A percentile compares a stretch with the other conserved stretches of the same genome.
These are phyloP conservation scores for Aspergillus coremiiformis DNA, from an alignment of 495 filamentous ascomycete genomes.

Conservation along the genomic window DNA sequence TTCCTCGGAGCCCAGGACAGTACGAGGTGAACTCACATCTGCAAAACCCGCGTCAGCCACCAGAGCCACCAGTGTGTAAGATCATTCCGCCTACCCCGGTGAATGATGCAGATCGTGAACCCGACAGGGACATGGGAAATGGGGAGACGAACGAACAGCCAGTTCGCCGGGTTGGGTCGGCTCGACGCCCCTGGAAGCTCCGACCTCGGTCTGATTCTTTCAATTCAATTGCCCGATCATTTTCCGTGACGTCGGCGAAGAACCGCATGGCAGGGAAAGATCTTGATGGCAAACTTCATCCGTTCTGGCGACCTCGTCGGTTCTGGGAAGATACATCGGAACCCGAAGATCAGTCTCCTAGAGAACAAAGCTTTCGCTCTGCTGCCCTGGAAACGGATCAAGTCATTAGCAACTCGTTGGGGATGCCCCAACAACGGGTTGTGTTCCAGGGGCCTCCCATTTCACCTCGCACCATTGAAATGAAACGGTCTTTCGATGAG, in stretches of 20 bases:
- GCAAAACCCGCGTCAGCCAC: conserved; percentile 66
- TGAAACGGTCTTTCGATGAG: conserved; percentile 21
- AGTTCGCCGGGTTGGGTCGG: conserved; percentile 42
- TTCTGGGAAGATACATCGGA: conserved; percentile 60
- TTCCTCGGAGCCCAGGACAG: conserved; percentile 35
- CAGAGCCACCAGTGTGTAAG: conserved; percentile 61
- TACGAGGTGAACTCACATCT: conserved; percentile 58
- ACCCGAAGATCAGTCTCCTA: conserved; percentile 38
- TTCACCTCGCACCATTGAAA: conserved; percentile 35
- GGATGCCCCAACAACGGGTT: conserved; percentile 47
- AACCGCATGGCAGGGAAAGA: conserved; percentile 39
- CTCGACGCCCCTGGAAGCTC: conserved; percentile 51
- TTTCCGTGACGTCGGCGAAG: conserved; percentile 39
- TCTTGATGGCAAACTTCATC: conserved; percentile 56
- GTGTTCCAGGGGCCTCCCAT: conserved; percentile 35
- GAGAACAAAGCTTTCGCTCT: conserved; percentile 12
- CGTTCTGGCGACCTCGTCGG: conserved; percentile 71
- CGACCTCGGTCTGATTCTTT: conserved; percentile 52
- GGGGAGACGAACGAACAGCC: conserved; percentile 31
- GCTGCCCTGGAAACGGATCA: conserved; percentile 22
- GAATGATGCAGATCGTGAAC: conserved; percentile 45
- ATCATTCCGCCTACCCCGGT: conserved; percentile 68
- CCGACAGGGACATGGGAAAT: conserved; percentile 32
- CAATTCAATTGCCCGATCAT: conserved; percentile 30
- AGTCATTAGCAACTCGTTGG: conserved; percentile 45